phyloP scores from a whole-genome alignment of 192 early-diverging fungal species.

The Umbelopsis sp. region DNA sequence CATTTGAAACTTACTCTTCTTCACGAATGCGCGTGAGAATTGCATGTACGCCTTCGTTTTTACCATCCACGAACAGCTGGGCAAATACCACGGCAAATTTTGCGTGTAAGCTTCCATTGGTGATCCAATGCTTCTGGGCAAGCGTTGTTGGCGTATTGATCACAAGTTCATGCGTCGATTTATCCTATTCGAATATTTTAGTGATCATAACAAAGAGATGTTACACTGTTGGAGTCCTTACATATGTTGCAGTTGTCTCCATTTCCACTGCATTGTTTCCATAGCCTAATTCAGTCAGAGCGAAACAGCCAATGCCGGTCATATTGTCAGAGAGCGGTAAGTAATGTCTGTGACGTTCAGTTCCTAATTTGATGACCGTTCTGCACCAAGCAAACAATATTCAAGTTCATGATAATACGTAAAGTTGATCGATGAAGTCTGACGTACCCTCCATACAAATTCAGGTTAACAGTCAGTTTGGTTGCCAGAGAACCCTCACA shows the following conservation, averaged over 20 bases:
- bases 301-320: slow-evolving; percentile 74
- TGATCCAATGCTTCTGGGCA: slow-evolving; percentile 84
- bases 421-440: neutral
- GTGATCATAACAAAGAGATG: neutral
- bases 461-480: slow-evolving; percentile 68
- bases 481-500: slow-evolving; percentile 73
- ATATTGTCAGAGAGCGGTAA: slow-evolving; percentile 67
- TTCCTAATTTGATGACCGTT: slow-evolving; percentile 73
- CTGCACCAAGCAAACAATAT: slow-evolving; percentile 16
- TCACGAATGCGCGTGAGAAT: slow-evolving; percentile 75
- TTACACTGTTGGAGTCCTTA: slow-evolving; percentile 22
- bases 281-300: slow-evolving; percentile 75
- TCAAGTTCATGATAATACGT: neutral
- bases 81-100: slow-evolving; percentile 78
- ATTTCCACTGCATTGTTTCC: slow-evolving; percentile 85
- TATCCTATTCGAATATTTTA: slow-evolving; percentile 35
- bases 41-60: slow-evolving; percentile 75
- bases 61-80: slow-evolving; percentile 69
- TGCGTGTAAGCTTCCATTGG: slow-evolving; percentile 71
- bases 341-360: slow-evolving; percentile 67
- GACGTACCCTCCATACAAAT: slow-evolving; percentile 58
- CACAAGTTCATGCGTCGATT: slow-evolving; percentile 65
- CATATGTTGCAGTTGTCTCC: slow-evolving; percentile 70
- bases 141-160: slow-evolving; percentile 73
- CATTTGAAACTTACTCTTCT: slow-evolving; percentile 48